Base-by-base conservation (phyloP, 192 early-diverging fungal genomes). In the Mortierella alpina region DNA sequence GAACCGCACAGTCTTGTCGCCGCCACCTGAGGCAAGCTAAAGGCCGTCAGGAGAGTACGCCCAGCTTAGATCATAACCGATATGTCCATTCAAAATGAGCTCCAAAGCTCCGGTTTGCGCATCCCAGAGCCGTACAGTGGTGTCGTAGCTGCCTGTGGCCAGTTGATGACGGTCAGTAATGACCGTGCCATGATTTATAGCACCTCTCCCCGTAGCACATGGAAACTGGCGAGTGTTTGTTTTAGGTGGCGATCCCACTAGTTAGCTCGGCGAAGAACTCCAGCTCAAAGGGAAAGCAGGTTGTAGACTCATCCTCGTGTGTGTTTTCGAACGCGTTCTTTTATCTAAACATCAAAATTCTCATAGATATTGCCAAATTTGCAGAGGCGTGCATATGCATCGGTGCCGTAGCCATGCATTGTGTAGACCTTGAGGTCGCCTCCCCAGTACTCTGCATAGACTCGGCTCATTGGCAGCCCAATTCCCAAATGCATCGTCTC, bases 361-460 rank as follows among this genome's bases (percentile, higher is more conserved):
- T 93, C 92, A 23, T 72, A 71, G 46, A 81, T 79, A 49, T 92
- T 94, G 41, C 93, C 94, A 55, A 93, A 83, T n/a, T 90, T 78
- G 9, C 89, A 88, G 44, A 99, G 86, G 54, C 86, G 89, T 23
- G 97, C 90, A 78, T 97, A 99, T 1, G 92, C 93, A 83, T 99
- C 97, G 40, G 95, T 95, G 17, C 97, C 97, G 63, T 91, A 94
- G 5, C 95, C 96, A 51, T 95, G 90, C 92, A 97, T 90, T 7
- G 91, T 90, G 42, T 90, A 87, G 9, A 97, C 83, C 20, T 89
- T 89, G 42, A 99, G 86, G 22, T 87, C 88, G 7, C 97, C 97
- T 20, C 96, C 96, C 97, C 96, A 99, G 75, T 98, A 99, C 77
- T 96, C 93, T 5, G 95, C 93, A 85, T 97, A 99, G 23, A 97